Conservation (phyloP, 2,329 filamentous ascomycete genomes). For the Shiraia sp. region DNA sequence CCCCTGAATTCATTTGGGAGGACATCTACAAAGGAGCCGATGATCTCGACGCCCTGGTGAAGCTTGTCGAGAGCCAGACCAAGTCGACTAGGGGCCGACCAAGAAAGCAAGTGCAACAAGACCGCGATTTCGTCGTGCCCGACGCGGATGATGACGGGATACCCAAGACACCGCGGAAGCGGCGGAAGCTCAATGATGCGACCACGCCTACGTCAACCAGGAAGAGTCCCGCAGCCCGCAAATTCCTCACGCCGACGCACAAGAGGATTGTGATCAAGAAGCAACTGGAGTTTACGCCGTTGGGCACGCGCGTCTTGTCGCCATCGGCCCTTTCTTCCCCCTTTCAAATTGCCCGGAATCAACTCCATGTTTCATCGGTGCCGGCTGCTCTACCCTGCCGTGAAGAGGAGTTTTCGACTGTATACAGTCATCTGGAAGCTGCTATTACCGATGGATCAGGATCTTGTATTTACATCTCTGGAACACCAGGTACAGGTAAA, state of each 20-base stretch:
- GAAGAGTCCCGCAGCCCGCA: conserved; percentile 54
- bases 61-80: conserved; percentile 71
- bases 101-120: conserved; percentile 39
- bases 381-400: conserved; percentile 87
- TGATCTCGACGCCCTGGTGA: conserved; percentile 68
- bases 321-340: conserved; percentile 80
- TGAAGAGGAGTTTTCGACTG: conserved; percentile 86
- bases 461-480: conserved; percentile 97
- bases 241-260: conserved; percentile 65
- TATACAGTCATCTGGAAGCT: conserved; percentile 91
- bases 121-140: conserved; percentile 51
- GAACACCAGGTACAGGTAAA: conserved; percentile 97
- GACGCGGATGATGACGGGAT: conserved; percentile 47
- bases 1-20: conserved; percentile 90
- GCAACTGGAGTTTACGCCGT: conserved; percentile 88
- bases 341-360: conserved; percentile 85
- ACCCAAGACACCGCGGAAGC: conserved; percentile 53
- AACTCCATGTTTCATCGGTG: conserved; percentile 91
- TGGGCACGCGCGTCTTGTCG: conserved; percentile 85
- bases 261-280: conserved; percentile 79
- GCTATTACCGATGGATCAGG: conserved; percentile 93
- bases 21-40: conserved; percentile 72
- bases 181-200: conserved; percentile 51
- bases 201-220: conserved; percentile 51
- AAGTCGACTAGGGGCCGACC: conserved; percentile 63